Percentiles rank a stretch among this genome's conserved stretches.
Conservation (phyloP, 2,329 filamentous ascomycete genomes). For the Lasiodiplodia sp. region DNA sequence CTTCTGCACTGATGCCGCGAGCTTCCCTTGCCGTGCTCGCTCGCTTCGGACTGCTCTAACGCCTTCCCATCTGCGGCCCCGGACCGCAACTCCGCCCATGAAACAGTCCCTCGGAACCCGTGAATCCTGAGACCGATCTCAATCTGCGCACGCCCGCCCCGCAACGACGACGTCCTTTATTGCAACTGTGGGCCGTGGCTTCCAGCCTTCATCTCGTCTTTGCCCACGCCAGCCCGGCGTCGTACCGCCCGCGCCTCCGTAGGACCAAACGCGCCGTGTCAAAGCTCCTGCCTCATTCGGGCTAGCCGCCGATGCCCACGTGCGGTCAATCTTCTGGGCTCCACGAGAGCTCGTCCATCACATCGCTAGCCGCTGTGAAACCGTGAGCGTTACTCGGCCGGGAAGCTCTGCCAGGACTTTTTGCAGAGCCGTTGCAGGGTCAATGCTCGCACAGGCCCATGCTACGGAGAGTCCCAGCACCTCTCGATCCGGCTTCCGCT, state of each 20-base stretch:
- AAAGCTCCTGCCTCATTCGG: slow-evolving; percentile 3
- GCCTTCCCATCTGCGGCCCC: neutral
- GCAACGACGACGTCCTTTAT: neutral
- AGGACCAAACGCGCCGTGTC: neutral
- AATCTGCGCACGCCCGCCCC: slow-evolving; percentile 1
- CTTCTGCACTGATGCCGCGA: neutral
- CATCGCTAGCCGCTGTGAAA: no score
- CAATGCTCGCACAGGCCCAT: neutral
- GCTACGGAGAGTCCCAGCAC: neutral
- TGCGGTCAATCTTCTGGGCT: no score
- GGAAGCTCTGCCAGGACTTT: slow-evolving; percentile 1
- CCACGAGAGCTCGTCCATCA: no score
- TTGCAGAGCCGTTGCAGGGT: neutral
- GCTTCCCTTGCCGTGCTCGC: neutral
- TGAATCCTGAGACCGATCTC: slow-evolving; percentile 1
- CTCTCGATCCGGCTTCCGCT: neutral
- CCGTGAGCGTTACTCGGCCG: neutral
- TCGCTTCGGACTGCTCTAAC: neutral
- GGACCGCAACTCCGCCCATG: slow-evolving; percentile 16
- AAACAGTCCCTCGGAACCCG: slow-evolving; percentile 6
- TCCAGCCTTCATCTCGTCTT: neutral
- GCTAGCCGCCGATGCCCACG: slow-evolving; percentile 3
- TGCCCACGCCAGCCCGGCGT: no score
- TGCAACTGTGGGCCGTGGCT: slow-evolving; percentile 1
- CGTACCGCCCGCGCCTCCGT: no score